Base-by-base conservation (phyloP, 257 asterid genomes). In the Avicennia marina region DNA sequence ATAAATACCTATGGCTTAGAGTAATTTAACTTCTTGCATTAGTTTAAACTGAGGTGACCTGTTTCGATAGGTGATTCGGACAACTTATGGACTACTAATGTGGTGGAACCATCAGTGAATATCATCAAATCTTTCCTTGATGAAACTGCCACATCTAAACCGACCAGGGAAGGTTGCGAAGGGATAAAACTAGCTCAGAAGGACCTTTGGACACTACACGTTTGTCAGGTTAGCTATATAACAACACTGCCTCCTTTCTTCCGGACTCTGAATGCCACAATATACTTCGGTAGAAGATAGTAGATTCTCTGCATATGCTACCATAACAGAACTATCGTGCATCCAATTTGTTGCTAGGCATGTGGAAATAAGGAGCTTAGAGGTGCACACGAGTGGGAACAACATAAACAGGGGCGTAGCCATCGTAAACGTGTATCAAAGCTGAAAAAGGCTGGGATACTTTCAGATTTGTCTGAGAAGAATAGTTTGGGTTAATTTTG, bases 311-410 rank as follows among this genome's bases (percentile, higher is more conserved):
- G 33, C 7, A 29, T 29, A 7, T 33, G 19, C 45, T 18, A 18
- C 38, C 11, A 18, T 53, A 20, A 18, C 41, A 4, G 64, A 49
- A 21, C 2, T 39, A n/a, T 47, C 19, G 11, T 22, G 2, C 44
- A 4, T 42, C 8, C 21, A 4, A 4, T n/a, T 18, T 53, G 11
- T 50, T 42, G 44, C 25, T 65, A 91, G 97, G 94, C 95, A 47
- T 93, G 99, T 44, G 87, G 83, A 16, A 62, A 77, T 60, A 93
- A 75, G 74, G 95, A 84, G 71, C 97, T 89, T 47, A 58, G 99
- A 71, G 99, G 97, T 11, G 68, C 64, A 38, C 97, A 93, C 33
- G 95, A 93, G 64, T 86, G 97, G 99, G 86, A 89, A 47, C 87
- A 93, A 56, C 99, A 89, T 53, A 72, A 53, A 61, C 86, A 78